Evolutionary conservation across 2,329 filamentous ascomycete genomes (phyloP), one percentile per base, ranked within the genome.

Genomic region (Dactylellina sp.): DNA sequence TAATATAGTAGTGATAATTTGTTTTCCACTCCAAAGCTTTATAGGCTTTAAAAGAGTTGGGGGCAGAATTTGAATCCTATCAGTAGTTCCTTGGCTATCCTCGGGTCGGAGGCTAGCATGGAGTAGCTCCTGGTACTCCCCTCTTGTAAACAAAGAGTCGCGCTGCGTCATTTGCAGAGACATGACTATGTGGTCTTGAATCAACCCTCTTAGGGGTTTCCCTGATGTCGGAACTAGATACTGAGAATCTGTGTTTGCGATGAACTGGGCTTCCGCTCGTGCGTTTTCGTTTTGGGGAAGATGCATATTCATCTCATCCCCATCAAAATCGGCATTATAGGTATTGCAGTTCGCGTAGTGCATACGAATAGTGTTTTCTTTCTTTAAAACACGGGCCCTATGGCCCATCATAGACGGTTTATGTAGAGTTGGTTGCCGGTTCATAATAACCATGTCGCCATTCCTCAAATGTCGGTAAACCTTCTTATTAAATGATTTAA

Each of bases 231-330:
- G 92, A 35, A 93, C 96, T 37, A 99, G 86, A 80, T 99, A 99
- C 79, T 99, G 95, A 79, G 97, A 93, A 80, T 99, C 94, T 1
- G 95, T 97, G 80, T 98, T 94, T 39, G 95, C 95, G 78, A 99
- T 89, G 77, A 93, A 91, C 77, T 96, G 86, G 1, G 95, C 95
- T 83, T 99, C 95, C 1, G 94, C 91, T 77, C 95, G 87, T 14
- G 95, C 95, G 76, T 98, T 85, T 80, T 98, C 96, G 78, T 97
- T 98, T 79, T 99, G 95, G 0, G 95, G 95, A 79, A 99, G 98
- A 82, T 99, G 95, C 93, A 99, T 96, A 81, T 99, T 99, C 95
- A 99, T 99, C 82, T 99, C 95, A 80, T 99, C 95, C 81, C 95
- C 95, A 79, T 99, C 96, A 80, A 99, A 99, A 85, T 99, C 95